These are phyloP conservation scores for Rhizopus sp. DNA, from an alignment of 371 early-diverging fungal species.

Conservation along the genomic window DNA sequence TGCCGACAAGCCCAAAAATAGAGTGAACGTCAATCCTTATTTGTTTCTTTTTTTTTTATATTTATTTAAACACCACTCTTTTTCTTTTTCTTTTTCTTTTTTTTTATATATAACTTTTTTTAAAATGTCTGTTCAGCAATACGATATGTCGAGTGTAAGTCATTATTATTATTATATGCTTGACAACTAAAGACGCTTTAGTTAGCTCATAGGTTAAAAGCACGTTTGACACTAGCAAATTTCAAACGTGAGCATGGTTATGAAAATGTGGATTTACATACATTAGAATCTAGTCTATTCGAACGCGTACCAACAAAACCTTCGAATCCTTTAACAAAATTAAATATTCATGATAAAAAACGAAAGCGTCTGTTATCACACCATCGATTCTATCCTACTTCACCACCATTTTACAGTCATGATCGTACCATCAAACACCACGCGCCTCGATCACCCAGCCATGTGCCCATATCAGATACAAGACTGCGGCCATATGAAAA, in stretches of 20 bases:
- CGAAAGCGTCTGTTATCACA: slow-evolving; percentile 10
- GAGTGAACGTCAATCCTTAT: neutral
- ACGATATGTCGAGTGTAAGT: slow-evolving; percentile 1
- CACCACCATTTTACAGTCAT: slow-evolving; percentile 14
- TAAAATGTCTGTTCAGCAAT: slow-evolving; percentile 1
- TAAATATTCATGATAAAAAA: slow-evolving; percentile 7
- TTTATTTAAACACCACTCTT: too few relatives aligned
- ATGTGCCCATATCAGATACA: slow-evolving; percentile 12
- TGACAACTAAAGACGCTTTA: neutral
- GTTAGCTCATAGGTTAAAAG: slow-evolving; percentile 28
- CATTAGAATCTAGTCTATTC: slow-evolving; percentile 20
- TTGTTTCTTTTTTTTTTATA: neutral
- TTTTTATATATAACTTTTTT: neutral
- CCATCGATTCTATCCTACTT: slow-evolving; percentile 22
- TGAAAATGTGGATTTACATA: slow-evolving; percentile 24
- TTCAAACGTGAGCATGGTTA: slow-evolving; percentile 31
- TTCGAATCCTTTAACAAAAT: too few relatives aligned
- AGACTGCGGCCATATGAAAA: slow-evolving; percentile 4
- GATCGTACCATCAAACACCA: slow-evolving; percentile 19
- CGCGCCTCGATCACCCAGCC: slow-evolving; percentile 8
- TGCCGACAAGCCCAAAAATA: too few relatives aligned
- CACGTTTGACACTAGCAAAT: slow-evolving; percentile 30
- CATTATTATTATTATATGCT: neutral
- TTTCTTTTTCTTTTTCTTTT: slow-evolving; percentile 1
- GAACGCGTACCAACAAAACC: slow-evolving; percentile 1